Percentiles rank a stretch among this genome's conserved stretches.
phyloP scores from a whole-genome alignment of 1,284 basidiomycete genomes.

The Heliocybe sulcata region DNA sequence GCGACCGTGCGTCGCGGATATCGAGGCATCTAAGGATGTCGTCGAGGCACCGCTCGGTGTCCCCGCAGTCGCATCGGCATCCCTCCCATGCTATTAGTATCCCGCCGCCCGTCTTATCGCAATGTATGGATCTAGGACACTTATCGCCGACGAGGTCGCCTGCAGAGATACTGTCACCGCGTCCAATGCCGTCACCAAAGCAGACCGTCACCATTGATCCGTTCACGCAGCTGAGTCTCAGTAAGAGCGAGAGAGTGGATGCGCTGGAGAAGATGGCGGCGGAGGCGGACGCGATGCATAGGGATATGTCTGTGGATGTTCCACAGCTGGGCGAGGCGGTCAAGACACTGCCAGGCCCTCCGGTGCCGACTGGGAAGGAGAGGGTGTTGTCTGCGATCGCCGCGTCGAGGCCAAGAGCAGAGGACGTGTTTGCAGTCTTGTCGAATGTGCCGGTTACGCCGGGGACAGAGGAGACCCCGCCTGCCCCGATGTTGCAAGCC shows the following conservation, averaged over 20 bases:
- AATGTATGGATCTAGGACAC: constrained; percentile 3
- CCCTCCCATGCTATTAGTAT: constrained; percentile 10
- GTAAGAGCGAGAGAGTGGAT: constrained; percentile 53
- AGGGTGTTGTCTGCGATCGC: constrained; percentile 7
- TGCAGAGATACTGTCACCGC: constrained; percentile 43
- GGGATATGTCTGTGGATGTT: constrained; percentile 33
- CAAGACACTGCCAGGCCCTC: constrained; percentile 56
- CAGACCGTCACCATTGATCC: constrained; percentile 35
- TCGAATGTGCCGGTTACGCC: constrained; percentile 1
- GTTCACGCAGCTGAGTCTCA: constrained; percentile 26
- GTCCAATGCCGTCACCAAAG: constrained; percentile 54
- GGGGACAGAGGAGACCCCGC: constrained; percentile 27
- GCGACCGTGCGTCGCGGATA: constrained; percentile 48
- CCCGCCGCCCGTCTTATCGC: constrained; percentile 10
- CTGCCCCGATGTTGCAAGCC: constrained; percentile 45
- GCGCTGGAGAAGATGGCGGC: constrained; percentile 64
- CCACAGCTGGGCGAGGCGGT: constrained; percentile 27
- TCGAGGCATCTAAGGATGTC: constrained; percentile 50
- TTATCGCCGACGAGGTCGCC: constrained; percentile 25
- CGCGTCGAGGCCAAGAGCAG: constrained; percentile 17
- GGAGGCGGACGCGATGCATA: constrained; percentile 31
- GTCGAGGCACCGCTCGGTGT: constrained; percentile 51
- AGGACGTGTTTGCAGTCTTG: constrained; percentile 22
- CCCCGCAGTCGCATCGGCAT: constrained; percentile 39
- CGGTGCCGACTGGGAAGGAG: constrained; percentile 37